Conservation (phyloP, 179 eudicot genomes). For the Silene noctiflora region DNA sequence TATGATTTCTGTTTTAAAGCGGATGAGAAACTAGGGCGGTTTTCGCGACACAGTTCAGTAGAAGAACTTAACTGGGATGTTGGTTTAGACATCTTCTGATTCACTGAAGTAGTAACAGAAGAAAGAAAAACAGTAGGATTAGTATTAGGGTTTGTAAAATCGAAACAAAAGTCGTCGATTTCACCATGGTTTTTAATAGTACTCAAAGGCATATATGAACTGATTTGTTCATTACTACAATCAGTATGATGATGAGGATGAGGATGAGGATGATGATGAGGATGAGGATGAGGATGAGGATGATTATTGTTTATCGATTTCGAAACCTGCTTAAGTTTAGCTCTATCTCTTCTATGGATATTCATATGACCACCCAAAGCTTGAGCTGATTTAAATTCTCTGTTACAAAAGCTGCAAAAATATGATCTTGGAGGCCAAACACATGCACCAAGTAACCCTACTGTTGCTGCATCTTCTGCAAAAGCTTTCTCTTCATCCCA, state of each 20-base stretch:
- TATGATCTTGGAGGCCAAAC: constrained; percentile 49
- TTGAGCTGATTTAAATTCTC: constrained; percentile 47
- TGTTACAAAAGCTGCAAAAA: constrained; percentile 39
- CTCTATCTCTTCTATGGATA: constrained; percentile 43
- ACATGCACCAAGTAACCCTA: constrained; percentile 39
- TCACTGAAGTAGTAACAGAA: constrained; percentile 5
- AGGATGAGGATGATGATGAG: not conserved
- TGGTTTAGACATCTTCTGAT: constrained; percentile 29
- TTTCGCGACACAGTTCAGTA: constrained; percentile 17
- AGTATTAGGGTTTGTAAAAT: constrained; percentile 34
- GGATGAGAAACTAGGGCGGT: constrained; percentile 13
- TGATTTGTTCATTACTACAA: too few relatives aligned
- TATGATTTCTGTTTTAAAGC: not conserved
- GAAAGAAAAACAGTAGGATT: constrained; percentile 11
- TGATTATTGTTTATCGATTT: not conserved
- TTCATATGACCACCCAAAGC: constrained; percentile 53
- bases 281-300: constrained; percentile 17
- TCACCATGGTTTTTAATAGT: not conserved
- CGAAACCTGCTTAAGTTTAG: constrained; percentile 32
- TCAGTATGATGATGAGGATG: not conserved
- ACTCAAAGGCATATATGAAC: not conserved
- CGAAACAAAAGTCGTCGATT: constrained; percentile 16
- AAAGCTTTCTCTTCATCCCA: constrained; percentile 45
- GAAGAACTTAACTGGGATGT: not conserved
- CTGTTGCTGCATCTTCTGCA: constrained; percentile 33